A percentile compares a stretch with the other conserved stretches of the same genome.
These are phyloP conservation scores for Botrytis galanthina DNA, from an alignment of 2,329 filamentous ascomycete genomes.

Conservation along the genomic window DNA sequence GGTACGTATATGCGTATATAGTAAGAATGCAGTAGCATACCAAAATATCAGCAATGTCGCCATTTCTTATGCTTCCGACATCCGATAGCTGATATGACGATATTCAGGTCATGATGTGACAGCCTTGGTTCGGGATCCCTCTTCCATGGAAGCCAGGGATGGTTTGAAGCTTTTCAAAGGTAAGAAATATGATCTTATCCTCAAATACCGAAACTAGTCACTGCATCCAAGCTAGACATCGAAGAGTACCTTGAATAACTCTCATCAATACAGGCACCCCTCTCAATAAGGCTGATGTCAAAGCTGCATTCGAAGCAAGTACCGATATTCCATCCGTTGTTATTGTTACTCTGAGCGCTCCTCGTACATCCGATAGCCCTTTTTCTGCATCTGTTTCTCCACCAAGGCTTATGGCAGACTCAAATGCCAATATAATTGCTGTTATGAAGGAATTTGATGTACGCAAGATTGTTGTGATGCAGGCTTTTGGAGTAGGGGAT, in stretches of 20 bases:
- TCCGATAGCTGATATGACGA: slow-evolving; percentile 4
- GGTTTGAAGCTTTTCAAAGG: slow-evolving; percentile 44
- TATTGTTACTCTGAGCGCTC: slow-evolving; percentile 40
- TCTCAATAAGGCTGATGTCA: slow-evolving; percentile 41
- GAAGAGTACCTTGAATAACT: neutral
- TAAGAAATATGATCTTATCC: neutral
- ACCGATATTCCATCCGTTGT: slow-evolving; percentile 50
- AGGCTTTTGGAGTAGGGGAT: slow-evolving; percentile 48
- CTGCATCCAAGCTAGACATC: neutral
- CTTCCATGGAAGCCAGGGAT: slow-evolving; percentile 35
- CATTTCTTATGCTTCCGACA: neutral
- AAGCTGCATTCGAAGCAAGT: slow-evolving; percentile 46
- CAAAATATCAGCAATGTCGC: neutral
- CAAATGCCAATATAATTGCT: slow-evolving; percentile 41
- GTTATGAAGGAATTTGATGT: slow-evolving; percentile 38
- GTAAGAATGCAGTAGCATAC: slow-evolving; percentile 6
- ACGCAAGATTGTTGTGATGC: slow-evolving; percentile 47
- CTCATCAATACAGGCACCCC: slow-evolving; percentile 32
- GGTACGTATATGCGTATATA: slow-evolving; percentile 11
- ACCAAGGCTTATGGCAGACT: slow-evolving; percentile 44
- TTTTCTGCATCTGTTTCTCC: slow-evolving; percentile 28
- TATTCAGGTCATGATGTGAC: slow-evolving; percentile 43
- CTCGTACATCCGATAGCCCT: slow-evolving; percentile 31
- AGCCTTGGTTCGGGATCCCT: slow-evolving; percentile 45
- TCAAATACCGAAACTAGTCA: neutral